Base-by-base conservation (phyloP, 768 basidiomycete genomes). In the Pleurotus ostreatus region DNA sequence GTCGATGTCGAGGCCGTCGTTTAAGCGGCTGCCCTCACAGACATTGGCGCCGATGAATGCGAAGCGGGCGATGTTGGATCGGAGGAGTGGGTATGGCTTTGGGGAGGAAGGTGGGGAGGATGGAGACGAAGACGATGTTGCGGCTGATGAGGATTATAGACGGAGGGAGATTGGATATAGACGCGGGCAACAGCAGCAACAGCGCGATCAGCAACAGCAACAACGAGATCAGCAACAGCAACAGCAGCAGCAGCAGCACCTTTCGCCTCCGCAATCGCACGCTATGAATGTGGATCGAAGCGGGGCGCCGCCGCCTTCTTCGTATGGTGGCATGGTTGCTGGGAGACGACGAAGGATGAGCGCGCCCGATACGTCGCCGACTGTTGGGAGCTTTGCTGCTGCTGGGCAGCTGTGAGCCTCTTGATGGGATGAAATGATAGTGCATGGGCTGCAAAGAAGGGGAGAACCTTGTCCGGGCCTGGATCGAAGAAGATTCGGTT, bases 1-100 rank as follows among this genome's bases (percentile, higher is more conserved):
- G 23, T 49, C 57, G 12, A 34, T 34, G 30, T 61, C 66, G 38
- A 66, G 89, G 1, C 89, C 89, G 9, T 77, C 83, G 25, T 89
- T 88, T 64, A 92, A 92, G 74, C 74, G 89, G 45, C 66, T 88
- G 37, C 82, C 89, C 1, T 87, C 85, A 46, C 86, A 88, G 70
- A 86, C 86, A 7, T 69, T 91, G n/a, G 88, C 77, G 1, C 85
- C 86, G 2, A 71, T 71, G 37, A 75, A 75, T 59, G 60, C 78
- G 47, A 90, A 91, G 67, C 71, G 83, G 49, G 74, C 74, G 52
- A 62, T 76, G 63, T 67, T 83, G 9, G 65, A 71, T 52, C 67
- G 30, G 8, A 34, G 30, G 30, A 34, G 30, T 34, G 30, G 30
- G 30, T 34, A 11, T 34, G 30, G 30, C 8, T 34, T 34, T 34